Percentiles rank a stretch among this genome's conserved stretches.
These are phyloP conservation scores for Ganoderma lingzhi DNA, from an alignment of 1,284 basidiomycete species.

Conservation along the genomic window DNA sequence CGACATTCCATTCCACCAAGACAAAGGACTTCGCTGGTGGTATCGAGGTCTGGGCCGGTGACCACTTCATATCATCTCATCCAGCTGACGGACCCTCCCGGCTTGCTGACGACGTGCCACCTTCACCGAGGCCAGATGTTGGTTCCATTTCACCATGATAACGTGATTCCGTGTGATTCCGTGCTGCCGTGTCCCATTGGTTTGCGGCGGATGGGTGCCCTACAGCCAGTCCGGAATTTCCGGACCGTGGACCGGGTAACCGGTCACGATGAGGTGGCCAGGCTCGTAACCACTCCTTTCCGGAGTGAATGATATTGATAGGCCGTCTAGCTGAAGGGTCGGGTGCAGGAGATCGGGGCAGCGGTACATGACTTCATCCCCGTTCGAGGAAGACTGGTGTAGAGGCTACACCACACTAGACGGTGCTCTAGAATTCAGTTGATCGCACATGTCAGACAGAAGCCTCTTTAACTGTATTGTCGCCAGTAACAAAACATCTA, in stretches of 20 bases:
- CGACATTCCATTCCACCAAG: neutral
- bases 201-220: neutral
- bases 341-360: neutral
- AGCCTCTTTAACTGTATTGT: neutral
- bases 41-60: neutral
- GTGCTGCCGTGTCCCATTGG: neutral
- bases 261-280: neutral
- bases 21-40: neutral
- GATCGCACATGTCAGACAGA: constrained; percentile 3
- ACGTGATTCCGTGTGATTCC: neutral
- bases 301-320: neutral
- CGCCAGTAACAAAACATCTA: neutral
- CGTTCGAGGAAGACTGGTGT: neutral
- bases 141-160: neutral
- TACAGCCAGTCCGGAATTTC: neutral
- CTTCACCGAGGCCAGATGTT: neutral
- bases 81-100: neutral
- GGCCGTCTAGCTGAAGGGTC: neutral
- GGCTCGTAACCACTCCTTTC: neutral
- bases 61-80: neutral
- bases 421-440: neutral
- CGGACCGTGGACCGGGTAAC: neutral
- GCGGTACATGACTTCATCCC: neutral
- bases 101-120: neutral
- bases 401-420: neutral